These are phyloP conservation scores for Salvia sclarea DNA, from an alignment of 305 asterid species.

Conservation along the genomic window DNA sequence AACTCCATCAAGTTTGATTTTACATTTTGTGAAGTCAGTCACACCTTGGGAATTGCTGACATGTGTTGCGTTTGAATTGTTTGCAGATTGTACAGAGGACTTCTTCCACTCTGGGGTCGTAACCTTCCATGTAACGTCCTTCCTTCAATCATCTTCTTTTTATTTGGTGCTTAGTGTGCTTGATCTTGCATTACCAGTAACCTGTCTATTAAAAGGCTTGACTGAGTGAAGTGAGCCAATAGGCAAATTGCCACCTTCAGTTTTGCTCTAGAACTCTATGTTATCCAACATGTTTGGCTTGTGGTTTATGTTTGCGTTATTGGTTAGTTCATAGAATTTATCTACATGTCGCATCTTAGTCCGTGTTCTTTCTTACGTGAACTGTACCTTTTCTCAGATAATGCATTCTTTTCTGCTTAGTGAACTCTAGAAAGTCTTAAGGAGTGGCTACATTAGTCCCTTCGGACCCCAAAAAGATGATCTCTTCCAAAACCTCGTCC, in stretches of 20 bases:
- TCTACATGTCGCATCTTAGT: slow-evolving; percentile 9
- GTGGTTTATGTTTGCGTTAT: neutral
- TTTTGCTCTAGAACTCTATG: neutral
- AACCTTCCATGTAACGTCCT: slow-evolving; percentile 71
- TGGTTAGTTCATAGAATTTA: neutral
- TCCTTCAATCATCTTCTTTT: slow-evolving; percentile 18
- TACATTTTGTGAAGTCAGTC: neutral
- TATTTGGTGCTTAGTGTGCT: slow-evolving; percentile 16
- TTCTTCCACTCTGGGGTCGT: slow-evolving; percentile 84
- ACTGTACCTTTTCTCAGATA: neutral
- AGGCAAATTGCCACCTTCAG: neutral
- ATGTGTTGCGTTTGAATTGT: slow-evolving; percentile 12
- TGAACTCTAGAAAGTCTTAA: slow-evolving; percentile 5
- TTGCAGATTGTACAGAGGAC: slow-evolving; percentile 74
- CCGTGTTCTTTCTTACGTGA: neutral
- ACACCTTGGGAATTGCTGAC: slow-evolving; percentile 24
- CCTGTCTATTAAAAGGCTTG: neutral
- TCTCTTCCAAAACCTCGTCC: neutral
- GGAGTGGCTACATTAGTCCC: slow-evolving; percentile 1
- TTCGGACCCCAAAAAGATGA: neutral
- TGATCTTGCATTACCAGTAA: neutral
- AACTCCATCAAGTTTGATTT: neutral
- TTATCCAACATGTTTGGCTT: neutral
- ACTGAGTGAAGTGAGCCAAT: too few species aligned
- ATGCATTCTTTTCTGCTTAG: neutral